Evolutionary conservation across 2,329 filamentous ascomycete species (phyloP).

Genomic region (Tolypocladium sp.): DNA sequence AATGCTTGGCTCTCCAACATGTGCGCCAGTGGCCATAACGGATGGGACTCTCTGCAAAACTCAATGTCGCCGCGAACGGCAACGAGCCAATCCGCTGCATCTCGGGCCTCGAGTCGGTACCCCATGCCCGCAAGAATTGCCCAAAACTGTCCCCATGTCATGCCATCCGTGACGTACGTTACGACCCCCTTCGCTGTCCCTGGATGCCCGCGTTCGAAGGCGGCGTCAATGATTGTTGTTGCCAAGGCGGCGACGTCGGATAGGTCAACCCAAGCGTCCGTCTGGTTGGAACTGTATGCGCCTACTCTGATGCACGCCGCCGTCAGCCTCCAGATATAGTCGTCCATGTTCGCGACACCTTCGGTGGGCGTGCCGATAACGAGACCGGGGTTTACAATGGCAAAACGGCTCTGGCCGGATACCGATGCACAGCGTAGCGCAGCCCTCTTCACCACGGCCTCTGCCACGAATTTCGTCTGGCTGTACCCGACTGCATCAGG

Average conservation of each 20-base stretch:
- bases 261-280: constrained; percentile 1
- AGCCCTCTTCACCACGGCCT: constrained; percentile 8
- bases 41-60: constrained; percentile 2
- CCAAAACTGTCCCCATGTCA: constrained; percentile 3
- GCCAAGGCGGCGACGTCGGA: constrained; percentile 6
- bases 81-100: neutral
- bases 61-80: constrained; percentile 2
- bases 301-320: constrained; percentile 7
- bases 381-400: constrained; percentile 5
- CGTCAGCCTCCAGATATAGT: constrained; percentile 11
- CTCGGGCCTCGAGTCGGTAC: neutral
- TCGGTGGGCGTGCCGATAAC: constrained; percentile 12
- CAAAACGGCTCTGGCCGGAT: neutral
- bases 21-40: constrained; percentile 2
- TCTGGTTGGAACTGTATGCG: constrained; percentile 4
- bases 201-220: neutral
- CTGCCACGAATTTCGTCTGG: constrained; percentile 14
- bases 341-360: constrained; percentile 10
- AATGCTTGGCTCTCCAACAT: constrained; percentile 1
- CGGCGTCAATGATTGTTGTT: constrained; percentile 2
- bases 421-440: constrained; percentile 2
- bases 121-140: neutral
- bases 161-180: constrained; percentile 1
- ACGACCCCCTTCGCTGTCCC: neutral
- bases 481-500: constrained; percentile 7